Evolutionary conservation across 331 rosid species (phyloP), one percentile per base, ranked within the genome.

Genomic region (Malus hybrid): DNA sequence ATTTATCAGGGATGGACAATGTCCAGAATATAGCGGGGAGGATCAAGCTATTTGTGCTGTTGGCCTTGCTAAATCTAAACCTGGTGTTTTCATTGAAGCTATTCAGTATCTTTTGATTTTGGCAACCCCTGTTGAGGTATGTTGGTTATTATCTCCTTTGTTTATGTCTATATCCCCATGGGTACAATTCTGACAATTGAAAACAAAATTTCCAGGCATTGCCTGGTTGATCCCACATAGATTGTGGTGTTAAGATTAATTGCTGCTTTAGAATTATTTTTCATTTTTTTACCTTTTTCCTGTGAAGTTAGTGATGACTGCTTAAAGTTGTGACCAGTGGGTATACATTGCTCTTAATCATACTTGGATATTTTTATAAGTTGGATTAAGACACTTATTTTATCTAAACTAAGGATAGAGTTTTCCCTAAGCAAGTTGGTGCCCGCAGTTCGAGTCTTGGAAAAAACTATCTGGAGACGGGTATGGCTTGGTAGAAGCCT

Each of bases 11-110:
- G 99, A 95, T 90, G 97, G 97, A 42, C 97, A 90, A 61, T 95
- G 97, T 85, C 97, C 97, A 20, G 97, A 95, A 83, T 95, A 79
- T 83, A 84, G 93, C 55, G 97, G 89, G 70, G 97, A 95, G 88
- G 97, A 95, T 82, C 96, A 92, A 89, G 99, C 97, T 80, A 90
- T 95, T 67, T 95, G 97, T 88, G 99, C 93, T 63, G 96, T 95
- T 70, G 93, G 97, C 65, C 96, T 95, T 73, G 89, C 97, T 69
- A 95, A 85, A 80, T 85, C 99, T 74, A 95, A 85, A 82, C 82
- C 91, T 36, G 96, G 96, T 71, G 97, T 92, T 85, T 95, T 95
- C 81, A 85, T 95, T 80, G 97, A 95, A 82, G 99, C 99, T 27
- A 95, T 95, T 77, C 96, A 89, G 69, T 88, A 92, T 90, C 91